Percentiles rank a stretch among this genome's conserved stretches.
Evolutionary conservation across 495 filamentous ascomycete genomes (phyloP).

Genomic region (Penicillium angulare): DNA sequence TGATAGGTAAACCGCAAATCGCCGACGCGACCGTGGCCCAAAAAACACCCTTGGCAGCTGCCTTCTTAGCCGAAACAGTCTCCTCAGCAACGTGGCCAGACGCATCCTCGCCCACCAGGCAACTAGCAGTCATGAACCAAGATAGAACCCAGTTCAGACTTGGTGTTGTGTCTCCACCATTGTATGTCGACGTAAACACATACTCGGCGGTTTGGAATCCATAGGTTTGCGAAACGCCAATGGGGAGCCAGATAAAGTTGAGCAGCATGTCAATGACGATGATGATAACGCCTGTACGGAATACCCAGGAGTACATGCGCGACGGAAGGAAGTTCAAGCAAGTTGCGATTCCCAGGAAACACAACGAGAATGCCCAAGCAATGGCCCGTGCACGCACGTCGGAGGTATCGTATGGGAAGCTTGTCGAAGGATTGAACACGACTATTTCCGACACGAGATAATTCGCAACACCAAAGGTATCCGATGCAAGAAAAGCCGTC

Average conservation of each 20-base stretch:
- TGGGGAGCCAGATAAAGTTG: constrained; percentile 38
- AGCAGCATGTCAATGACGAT: constrained; percentile 35
- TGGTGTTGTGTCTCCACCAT: constrained; percentile 27
- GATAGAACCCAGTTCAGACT: constrained; percentile 38
- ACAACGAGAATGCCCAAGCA: constrained; percentile 32
- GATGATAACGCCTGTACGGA: constrained; percentile 33
- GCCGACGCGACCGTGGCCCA: constrained; percentile 37
- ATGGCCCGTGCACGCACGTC: constrained; percentile 32
- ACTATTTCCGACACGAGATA: constrained; percentile 33
- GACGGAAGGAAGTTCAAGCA: constrained; percentile 33
- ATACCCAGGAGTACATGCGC: constrained; percentile 35
- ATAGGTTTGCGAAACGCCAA: constrained; percentile 32
- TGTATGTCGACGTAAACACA: constrained; percentile 34
- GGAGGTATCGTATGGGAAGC: constrained; percentile 28
- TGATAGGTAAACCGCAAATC: constrained; percentile 35
- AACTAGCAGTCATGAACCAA: constrained; percentile 31
- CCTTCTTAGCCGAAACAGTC: constrained; percentile 36
- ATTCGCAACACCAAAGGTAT: constrained; percentile 38
- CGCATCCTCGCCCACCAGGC: constrained; percentile 35
- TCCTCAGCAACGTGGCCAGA: constrained; percentile 39
- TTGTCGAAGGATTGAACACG: constrained; percentile 31
- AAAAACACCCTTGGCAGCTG: constrained; percentile 36
- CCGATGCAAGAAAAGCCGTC: constrained; percentile 34
- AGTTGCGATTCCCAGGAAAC: constrained; percentile 32
- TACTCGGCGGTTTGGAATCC: constrained; percentile 35